Evolutionary conservation across 257 asterid genomes (phyloP).

Genomic region (Rubia yunnanensis): DNA sequence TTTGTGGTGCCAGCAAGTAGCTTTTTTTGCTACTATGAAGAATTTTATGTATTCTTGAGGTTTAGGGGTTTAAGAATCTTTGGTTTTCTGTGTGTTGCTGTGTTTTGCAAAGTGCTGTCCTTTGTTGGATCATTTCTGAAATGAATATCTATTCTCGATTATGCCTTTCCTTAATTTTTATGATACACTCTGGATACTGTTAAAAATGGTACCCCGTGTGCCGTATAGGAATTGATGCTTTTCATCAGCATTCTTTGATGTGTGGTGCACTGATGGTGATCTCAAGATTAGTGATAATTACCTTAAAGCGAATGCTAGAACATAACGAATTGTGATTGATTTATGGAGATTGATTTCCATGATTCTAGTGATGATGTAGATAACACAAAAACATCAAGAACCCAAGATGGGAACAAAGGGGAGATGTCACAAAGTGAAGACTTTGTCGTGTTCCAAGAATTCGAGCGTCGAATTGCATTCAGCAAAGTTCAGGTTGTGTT

Average conservation of each 20-base stretch:
- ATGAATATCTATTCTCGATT: neutral
- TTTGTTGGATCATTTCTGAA: neutral
- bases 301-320: no score
- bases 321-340: neutral
- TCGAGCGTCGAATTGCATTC: constrained; percentile 83
- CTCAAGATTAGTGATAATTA: neutral
- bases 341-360: constrained; percentile 37
- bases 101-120: neutral
- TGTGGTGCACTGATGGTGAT: neutral
- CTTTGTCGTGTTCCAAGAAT: constrained; percentile 85
- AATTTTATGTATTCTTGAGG: no score
- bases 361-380: constrained; percentile 47
- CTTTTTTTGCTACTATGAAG: no score
- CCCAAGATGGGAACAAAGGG: constrained; percentile 70
- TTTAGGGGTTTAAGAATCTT: no score
- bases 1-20: no score
- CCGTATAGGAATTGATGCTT: no score
- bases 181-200: no score
- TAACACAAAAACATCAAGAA: constrained; percentile 39
- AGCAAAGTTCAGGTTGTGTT: constrained; percentile 69
- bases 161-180: neutral
- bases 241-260: neutral
- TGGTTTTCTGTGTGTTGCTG: no score
- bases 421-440: constrained; percentile 91
- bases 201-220: no score